These are phyloP conservation scores for Omphalotus guepiniiformis DNA, from an alignment of 768 basidiomycete genomes.

Conservation along the genomic window DNA sequence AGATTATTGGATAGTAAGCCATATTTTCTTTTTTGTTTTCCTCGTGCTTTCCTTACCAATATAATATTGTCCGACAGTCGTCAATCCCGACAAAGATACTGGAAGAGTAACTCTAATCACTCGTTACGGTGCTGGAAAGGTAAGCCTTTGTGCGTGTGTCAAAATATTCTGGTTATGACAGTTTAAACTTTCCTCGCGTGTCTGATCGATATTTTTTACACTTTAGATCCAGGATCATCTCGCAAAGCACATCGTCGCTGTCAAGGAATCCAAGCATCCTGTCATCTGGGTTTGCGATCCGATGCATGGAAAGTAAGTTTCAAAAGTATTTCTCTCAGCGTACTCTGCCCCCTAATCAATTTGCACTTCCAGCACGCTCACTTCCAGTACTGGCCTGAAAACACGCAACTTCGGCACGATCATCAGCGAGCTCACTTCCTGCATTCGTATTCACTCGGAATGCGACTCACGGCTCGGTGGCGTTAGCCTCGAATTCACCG, in stretches of 20 bases:
- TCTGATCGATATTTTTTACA: not conserved
- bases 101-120: constrained; percentile 91
- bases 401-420: constrained; percentile 89
- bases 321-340: not conserved
- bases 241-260: constrained; percentile 75
- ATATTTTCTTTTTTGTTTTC: not conserved
- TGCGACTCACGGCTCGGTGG: constrained; percentile 74
- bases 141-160: constrained; percentile 21
- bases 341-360: not conserved
- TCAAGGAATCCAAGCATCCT: constrained; percentile 76
- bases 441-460: constrained; percentile 73
- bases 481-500: constrained; percentile 89
- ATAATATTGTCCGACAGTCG: constrained; percentile 42
- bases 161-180: no score
- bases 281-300: constrained; percentile 96
- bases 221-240: constrained; percentile 71
- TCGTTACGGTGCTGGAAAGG: constrained; percentile 88
- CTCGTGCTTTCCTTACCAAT: constrained; percentile 1
- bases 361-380: constrained; percentile 59
- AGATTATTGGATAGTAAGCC: constrained; percentile 68
- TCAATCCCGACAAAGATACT: constrained; percentile 79
- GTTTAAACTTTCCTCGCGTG: not conserved
- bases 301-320: constrained; percentile 96
- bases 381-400: constrained; percentile 77
- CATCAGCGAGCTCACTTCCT: constrained; percentile 80